phyloP scores from a whole-genome alignment of 352 stramenopile species.

The Phytophthora megakarya region DNA sequence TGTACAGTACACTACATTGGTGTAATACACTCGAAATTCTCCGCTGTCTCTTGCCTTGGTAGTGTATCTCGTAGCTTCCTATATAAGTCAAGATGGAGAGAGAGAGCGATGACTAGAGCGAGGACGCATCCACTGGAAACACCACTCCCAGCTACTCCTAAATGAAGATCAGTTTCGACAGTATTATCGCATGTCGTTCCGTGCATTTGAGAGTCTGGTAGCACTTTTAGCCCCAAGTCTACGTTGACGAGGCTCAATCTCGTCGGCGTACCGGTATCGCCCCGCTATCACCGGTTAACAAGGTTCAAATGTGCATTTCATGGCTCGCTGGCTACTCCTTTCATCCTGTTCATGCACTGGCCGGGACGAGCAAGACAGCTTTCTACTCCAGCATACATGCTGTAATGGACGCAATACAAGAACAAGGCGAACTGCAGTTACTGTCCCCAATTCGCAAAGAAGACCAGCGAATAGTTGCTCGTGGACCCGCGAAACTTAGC shows the following conservation, averaged over 20 bases:
- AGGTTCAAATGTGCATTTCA: conserved; percentile 16
- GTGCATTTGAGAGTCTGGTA: conserved; percentile 1
- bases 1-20: background rate
- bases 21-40: no score
- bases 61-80: background rate
- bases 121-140: background rate
- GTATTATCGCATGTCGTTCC: conserved; percentile 6
- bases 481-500: background rate
- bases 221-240: conserved; percentile 3
- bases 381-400: conserved; percentile 12
- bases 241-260: conserved; percentile 1
- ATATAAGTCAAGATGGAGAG: background rate
- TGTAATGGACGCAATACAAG: conserved; percentile 6
- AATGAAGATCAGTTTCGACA: conserved; percentile 12
- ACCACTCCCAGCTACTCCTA: conserved; percentile 2
- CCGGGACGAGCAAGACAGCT: background rate
- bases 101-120: background rate
- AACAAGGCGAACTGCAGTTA: background rate
- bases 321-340: conserved; percentile 8
- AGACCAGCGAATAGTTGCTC: no score
- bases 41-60: conserved; percentile 1
- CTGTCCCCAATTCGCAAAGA: background rate
- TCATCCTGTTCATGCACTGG: background rate
- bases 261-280: background rate
- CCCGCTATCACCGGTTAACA: conserved; percentile 4